A percentile compares a stretch with the other conserved stretches of the same genome.
Evolutionary conservation across 345 rosid species (phyloP).

Genomic region (Pistacia atlantica): DNA sequence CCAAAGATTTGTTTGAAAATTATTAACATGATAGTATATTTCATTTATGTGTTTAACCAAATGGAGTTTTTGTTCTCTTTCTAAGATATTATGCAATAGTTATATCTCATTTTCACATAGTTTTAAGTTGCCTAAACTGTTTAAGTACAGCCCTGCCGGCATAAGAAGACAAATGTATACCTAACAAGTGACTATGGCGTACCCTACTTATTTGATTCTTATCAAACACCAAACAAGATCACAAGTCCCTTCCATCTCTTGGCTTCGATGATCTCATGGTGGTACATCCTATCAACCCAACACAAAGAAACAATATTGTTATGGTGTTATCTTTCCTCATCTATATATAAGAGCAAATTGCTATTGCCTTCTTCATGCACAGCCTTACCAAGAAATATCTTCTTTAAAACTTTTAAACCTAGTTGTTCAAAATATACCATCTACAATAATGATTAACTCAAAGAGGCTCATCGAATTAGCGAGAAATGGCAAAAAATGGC

Average conservation of each 20-base stretch:
- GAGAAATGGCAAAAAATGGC: constrained; percentile 25
- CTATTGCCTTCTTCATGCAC: not conserved
- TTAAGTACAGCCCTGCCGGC: not conserved
- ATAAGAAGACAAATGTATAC: not conserved
- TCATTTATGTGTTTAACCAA: too few relatives aligned
- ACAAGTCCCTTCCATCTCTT: not conserved
- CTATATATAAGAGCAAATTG: not conserved
- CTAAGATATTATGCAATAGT: too few relatives aligned
- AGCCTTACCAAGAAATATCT: not conserved
- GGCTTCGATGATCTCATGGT: constrained; percentile 1
- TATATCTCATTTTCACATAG: not conserved
- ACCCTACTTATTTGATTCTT: not conserved
- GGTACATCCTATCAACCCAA: not conserved
- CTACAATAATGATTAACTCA: constrained; percentile 26
- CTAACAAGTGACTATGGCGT: not conserved
- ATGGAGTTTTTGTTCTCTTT: too few relatives aligned
- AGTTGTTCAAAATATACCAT: not conserved
- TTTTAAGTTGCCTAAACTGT: not conserved
- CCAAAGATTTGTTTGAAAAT: too few relatives aligned
- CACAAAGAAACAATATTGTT: not conserved
- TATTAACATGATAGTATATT: too few relatives aligned
- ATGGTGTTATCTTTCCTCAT: not conserved
- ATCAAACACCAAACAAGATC: not conserved
- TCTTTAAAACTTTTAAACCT: not conserved
- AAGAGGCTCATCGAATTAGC: constrained; percentile 20